Evolutionary conservation across 345 rosid genomes (phyloP), one percentile per base, ranked within the genome.

Genomic region (Citrus unshiu): DNA sequence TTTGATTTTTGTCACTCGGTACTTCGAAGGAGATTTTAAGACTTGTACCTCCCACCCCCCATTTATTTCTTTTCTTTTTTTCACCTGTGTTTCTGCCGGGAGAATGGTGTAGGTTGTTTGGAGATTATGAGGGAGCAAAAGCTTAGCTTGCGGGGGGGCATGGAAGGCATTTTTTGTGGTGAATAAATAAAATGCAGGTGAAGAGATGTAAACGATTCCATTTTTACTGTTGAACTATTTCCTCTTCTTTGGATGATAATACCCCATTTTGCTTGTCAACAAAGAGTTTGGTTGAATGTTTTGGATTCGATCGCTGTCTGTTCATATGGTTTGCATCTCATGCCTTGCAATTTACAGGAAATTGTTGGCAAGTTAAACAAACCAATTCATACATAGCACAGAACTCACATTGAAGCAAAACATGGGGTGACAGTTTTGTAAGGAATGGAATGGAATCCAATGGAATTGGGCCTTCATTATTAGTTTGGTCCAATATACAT

Each of bases 121-220:
- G 71, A 74, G 68, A 68, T 72, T 77, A 60, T 46, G 39, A 40
- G 43, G 79, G 77, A 78, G 57, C 59, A 75, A 68, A 29, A 64
- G 43, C 69, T 32, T 18, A 30, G 51, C 51, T 46, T 46, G 51
- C 34, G 5, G 75, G 86, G 75, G 86, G 75, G 46, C 21, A 57
- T 43, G 84, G 80, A 64, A 79, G 85, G 83, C 79, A 57, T 64
- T 87, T 83, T 79, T 84, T 84, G 85, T 79, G 74, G 75, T 80
- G 85, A 82, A 80, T 77, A 78, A 85, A 82, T 82, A 85, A 82
- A 82, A 68, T 76, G 85, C 87, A 80, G 85, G 87, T 82, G 85
- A 80, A 56, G 75, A 77, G 67, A 74, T 80, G 83, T 74, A 64
- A 56, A 67, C 79, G 58, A 76, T 79, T 68, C 72, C 43, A 56